Percentiles rank a stretch among this genome's conserved stretches.
phyloP scores from a whole-genome alignment of 768 basidiomycete species.

The Phlebiopsis flavidoalba region DNA sequence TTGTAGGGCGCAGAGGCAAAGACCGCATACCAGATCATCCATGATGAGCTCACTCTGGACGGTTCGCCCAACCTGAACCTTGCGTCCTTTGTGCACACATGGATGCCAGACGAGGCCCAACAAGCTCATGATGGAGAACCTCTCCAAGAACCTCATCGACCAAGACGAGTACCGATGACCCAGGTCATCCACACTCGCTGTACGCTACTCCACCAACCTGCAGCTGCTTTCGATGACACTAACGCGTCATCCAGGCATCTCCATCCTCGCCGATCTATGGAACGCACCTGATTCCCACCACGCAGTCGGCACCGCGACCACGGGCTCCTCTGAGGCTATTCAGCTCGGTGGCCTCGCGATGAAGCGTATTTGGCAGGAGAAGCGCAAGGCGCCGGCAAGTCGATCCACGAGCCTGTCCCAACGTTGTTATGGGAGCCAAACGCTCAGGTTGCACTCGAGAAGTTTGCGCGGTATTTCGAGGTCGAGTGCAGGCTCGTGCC shows the following conservation, averaged over 20 bases:
- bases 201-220: neutral
- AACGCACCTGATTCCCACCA: slow-evolving; percentile 49
- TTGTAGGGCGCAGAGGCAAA: slow-evolving; percentile 51
- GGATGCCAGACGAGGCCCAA: slow-evolving; percentile 50
- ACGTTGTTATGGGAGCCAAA: slow-evolving; percentile 64
- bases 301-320: slow-evolving; percentile 66
- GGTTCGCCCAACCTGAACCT: slow-evolving; percentile 56
- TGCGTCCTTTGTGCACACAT: slow-evolving; percentile 65
- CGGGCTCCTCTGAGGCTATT: slow-evolving; percentile 68
- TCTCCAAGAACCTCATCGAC: slow-evolving; percentile 65
- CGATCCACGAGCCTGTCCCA: slow-evolving; percentile 60
- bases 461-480: slow-evolving; percentile 65
- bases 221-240: neutral
- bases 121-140: slow-evolving; percentile 58
- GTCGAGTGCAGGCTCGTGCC: slow-evolving; percentile 64
- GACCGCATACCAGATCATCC: slow-evolving; percentile 47
- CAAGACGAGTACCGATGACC: slow-evolving; percentile 66
- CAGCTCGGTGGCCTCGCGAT: slow-evolving; percentile 69
- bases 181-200: slow-evolving; percentile 18
- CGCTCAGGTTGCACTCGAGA: slow-evolving; percentile 67
- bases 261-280: slow-evolving; percentile 65
- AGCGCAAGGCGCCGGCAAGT: slow-evolving; percentile 60
- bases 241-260: slow-evolving; percentile 26
- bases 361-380: slow-evolving; percentile 68
- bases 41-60: slow-evolving; percentile 59